Base-by-base conservation (phyloP, 495 filamentous ascomycete genomes). In the Penicillium pulvis region DNA sequence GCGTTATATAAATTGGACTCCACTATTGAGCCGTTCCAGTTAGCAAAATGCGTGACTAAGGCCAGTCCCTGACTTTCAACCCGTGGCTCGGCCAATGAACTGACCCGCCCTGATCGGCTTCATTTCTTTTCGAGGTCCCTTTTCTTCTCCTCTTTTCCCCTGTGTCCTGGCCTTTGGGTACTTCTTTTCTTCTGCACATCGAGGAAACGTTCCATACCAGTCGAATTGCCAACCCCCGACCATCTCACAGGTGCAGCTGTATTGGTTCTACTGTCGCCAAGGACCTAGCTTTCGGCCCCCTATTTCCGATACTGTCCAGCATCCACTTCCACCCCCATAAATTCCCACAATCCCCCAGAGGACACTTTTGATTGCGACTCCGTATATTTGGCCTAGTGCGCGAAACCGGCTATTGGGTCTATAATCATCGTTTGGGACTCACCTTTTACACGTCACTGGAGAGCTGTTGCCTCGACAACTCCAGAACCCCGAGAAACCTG, bases 401-500 rank as follows among this genome's bases (percentile, higher is more conserved):
- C 43, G 19, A 46, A 20, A 24, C 17, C 39, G 12, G 1, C 7
- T 41, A 14, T 17, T n/a, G 39, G 3, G 39, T 41, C 4, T n/a
- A 41, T n/a, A 14, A 11, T 47, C 20, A 16, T 47, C 45, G 16
- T 45, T 19, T 28, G 45, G 14, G 24, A 0, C 16, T 47, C 45
- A 7, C 20, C 26, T n/a, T 11, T 47, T 24, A 35, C 57, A 49
- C 46, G 23, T 45, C 24, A 46, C 55, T 30, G 12, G 17, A 14
- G 12, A 46, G 9, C 41, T 64, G 67, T 69, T 69, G 67, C 67
- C 67, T 64, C 53, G 67, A 59, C 67, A 69, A 69, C 67, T 69
- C 52, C 31, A 41, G 39, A 58, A 54, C 45, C 53, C 47, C 44
- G 44, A 42, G 35, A 41, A 53, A 42, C 45, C 55, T 23, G 24